Evolutionary conservation across 78 protist species (phyloP), one percentile per base, ranked within the genome.

Genomic region (Guillardia theta): DNA sequence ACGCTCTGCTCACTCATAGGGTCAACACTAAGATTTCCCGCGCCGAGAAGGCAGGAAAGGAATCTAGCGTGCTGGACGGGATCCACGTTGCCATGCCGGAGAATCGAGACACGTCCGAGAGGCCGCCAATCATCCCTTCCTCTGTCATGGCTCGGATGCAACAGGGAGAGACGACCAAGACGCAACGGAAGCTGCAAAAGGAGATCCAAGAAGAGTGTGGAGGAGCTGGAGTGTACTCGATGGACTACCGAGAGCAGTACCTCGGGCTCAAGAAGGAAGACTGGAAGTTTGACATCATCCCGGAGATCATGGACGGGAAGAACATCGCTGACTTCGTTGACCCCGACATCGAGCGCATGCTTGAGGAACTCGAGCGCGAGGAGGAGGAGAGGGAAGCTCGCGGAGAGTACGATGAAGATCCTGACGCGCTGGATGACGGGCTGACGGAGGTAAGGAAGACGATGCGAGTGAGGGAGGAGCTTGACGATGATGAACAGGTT

Each of bases 301-400:
- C 99, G 10, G 99, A 99, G 93, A 98, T 99, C 54, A 88, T 98
- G 94, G 98, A 99, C 95, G 99, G 99, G 64, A 94, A 98, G 48
- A 93, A 93, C 77, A 45, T 93, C 64, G 10, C n/a, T 22, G 83
- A 70, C 83, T 78, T 80, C 62, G 50, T 87, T 19, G 96, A 93
- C 92, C 62, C 93, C 22, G 94, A 95, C 39, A 95, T 93, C 64
- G 76, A 39, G 39, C 70, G 44, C 36, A 47, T 43, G 92, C 88
- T 94, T 19, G 88, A 46, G 83, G 45, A 12, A 43, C 93, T 92
- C 30, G 76, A 76, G 39, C 41, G 76, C n/a, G 92, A 87, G 93
- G 64, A 53, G 47, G 93, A 88, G 78, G 64, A 88, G 76, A 64
- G 64, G 50, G 93, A 33, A 2, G 76, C 24, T 37, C 36, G 33